Conservation (phyloP, 352 stramenopile species). For the Phytophthora fragariae region DNA sequence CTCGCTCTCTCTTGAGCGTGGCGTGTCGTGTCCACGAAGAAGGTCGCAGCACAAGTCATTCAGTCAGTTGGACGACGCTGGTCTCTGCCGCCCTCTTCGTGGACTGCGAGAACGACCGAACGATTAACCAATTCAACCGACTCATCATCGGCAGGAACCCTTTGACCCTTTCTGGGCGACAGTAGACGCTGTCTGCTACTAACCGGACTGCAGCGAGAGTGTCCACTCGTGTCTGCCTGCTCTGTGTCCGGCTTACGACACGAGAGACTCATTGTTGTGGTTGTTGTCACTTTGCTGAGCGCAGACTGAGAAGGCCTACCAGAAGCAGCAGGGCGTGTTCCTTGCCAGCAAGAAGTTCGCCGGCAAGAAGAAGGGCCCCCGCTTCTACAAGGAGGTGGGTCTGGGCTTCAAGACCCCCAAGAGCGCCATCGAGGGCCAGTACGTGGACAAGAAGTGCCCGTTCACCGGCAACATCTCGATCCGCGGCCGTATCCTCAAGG, state of each 20-base stretch:
- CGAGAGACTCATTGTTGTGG: slow-evolving; percentile 9
- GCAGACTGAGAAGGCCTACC: slow-evolving; percentile 99
- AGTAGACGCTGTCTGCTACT: slow-evolving; percentile 32
- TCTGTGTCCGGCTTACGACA: not conserved
- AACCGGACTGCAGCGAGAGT: slow-evolving; percentile 2
- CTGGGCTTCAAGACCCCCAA: slow-evolving; percentile 99
- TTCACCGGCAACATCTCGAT: slow-evolving; percentile 99
- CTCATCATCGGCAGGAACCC: slow-evolving; percentile 54
- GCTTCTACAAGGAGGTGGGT: slow-evolving; percentile 97
- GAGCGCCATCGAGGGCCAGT: slow-evolving; percentile 94
- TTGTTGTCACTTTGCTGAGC: slow-evolving; percentile 5
- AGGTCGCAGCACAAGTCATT: not conserved
- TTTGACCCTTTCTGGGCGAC: slow-evolving; percentile 16
- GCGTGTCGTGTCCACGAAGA: slow-evolving; percentile 5
- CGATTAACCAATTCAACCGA: slow-evolving; percentile 40
- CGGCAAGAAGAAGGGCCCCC: slow-evolving; percentile 95
- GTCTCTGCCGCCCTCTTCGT: not conserved
- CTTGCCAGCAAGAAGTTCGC: slow-evolving; percentile 96
- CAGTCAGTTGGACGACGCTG: not conserved
- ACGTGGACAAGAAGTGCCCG: slow-evolving; percentile 99
- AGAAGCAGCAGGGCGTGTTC: slow-evolving; percentile 99
- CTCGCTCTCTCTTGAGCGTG: not conserved
- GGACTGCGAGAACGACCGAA: slow-evolving; percentile 32
- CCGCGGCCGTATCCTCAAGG: slow-evolving; percentile 98
- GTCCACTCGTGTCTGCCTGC: not conserved